These are phyloP conservation scores for Sporothrix inflata DNA, from an alignment of 2,329 filamentous ascomycete species.

Conservation along the genomic window DNA sequence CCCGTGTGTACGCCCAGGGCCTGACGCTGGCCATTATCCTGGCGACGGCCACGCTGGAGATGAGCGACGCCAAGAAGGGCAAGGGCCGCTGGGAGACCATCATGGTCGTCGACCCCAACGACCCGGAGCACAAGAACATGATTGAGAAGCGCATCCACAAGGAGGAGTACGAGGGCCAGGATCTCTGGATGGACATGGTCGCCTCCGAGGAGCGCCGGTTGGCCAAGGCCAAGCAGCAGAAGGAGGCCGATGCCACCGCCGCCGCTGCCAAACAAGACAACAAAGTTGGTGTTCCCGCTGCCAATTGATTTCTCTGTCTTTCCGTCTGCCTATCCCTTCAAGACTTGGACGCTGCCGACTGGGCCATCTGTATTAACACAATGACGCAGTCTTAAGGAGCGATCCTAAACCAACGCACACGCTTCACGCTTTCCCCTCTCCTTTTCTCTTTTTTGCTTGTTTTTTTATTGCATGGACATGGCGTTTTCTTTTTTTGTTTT, in stretches of 20 bases:
- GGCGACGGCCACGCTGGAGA: constrained; percentile 80
- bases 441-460: background rate
- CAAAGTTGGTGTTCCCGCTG: constrained; percentile 32
- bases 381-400: constrained; percentile 6
- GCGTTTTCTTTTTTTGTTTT: constrained; percentile 20
- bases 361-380: constrained; percentile 1
- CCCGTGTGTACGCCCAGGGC: constrained; percentile 90
- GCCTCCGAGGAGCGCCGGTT: constrained; percentile 72
- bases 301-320: constrained; percentile 17
- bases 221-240: constrained; percentile 43
- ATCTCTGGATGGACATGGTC: constrained; percentile 94
- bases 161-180: constrained; percentile 84
- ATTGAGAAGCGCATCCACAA: constrained; percentile 88
- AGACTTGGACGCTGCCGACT: background rate
- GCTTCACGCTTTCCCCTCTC: background rate
- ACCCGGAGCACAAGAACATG: constrained; percentile 78
- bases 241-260: constrained; percentile 33
- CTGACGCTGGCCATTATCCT: constrained; percentile 83
- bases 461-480: constrained; percentile 22
- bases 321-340: background rate
- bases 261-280: constrained; percentile 26
- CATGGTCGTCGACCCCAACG: constrained; percentile 76
- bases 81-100: constrained; percentile 83
- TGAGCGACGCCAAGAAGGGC: constrained; percentile 73
- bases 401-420: background rate